These are phyloP conservation scores for Scheffersomyces segobiensis DNA, from an alignment of 1,139 yeast genomes.

Conservation along the genomic window DNA sequence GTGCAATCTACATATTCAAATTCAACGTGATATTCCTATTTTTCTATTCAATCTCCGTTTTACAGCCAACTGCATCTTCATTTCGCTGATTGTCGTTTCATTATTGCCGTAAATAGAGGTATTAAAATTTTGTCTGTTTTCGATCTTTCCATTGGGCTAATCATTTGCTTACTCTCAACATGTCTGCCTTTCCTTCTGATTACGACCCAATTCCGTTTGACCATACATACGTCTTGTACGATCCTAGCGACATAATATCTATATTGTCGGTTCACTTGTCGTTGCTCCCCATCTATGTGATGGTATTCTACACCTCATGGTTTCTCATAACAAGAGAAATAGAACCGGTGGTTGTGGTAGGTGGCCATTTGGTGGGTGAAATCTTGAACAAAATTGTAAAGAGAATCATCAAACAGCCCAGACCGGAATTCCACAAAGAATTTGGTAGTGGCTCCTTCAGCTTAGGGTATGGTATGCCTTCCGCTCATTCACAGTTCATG, in stretches of 20 bases:
- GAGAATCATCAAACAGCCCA: constrained; percentile 61
- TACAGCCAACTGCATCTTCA: background rate
- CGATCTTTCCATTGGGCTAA: background rate
- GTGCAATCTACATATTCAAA: background rate
- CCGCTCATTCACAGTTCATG: constrained; percentile 96
- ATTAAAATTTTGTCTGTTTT: too few species aligned
- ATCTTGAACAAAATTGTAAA: constrained; percentile 69
- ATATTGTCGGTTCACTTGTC: constrained; percentile 69
- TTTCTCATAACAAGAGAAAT: constrained; percentile 79
- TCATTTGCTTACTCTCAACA: background rate
- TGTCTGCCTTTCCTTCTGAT: constrained; percentile 9
- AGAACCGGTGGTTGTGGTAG: constrained; percentile 80
- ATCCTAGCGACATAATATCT: constrained; percentile 65
- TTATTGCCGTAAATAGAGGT: background rate
- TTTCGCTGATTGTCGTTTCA: too few species aligned
- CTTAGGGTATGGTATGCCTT: constrained; percentile 91
- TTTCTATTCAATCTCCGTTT: background rate
- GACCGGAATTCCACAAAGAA: constrained; percentile 66
- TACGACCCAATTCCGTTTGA: constrained; percentile 54
- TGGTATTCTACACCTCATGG: constrained; percentile 83
- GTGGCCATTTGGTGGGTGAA: constrained; percentile 84
- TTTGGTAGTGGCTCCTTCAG: constrained; percentile 48
- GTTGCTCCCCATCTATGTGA: constrained; percentile 76
- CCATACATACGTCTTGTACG: constrained; percentile 78
- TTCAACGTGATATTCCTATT: background rate